Evolutionary conservation across 2,329 filamentous ascomycete genomes (phyloP), one percentile per base, ranked within the genome.

Genomic region (Remersonia thermophila): DNA sequence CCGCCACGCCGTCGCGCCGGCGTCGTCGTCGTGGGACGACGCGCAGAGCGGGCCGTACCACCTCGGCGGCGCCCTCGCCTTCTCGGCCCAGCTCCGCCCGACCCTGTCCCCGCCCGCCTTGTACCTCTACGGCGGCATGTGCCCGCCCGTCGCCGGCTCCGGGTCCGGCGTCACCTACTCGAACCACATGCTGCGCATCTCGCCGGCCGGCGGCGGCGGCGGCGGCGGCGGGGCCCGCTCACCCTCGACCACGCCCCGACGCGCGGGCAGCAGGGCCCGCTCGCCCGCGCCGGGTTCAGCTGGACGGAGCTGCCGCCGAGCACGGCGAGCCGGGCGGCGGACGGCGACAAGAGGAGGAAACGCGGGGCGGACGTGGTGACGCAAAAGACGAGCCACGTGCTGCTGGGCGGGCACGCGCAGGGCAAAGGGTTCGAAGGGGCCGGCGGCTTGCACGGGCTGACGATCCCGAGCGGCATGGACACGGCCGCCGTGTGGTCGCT

Each of bases 81-180:
- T 86, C 54, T 79, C 83, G 14, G 67, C 66, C 23, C 70, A 65
- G 26, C 61, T 73, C 32, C 66, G 65, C 27, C 73, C 69, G 0
- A 54, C 60, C 18, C 61, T 69, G 40, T 67, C 69, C 8, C 59
- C 66, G 30, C 69, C 73, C 0, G 65, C 65, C 9, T 59, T 81
- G 14, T 93, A 86, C 53, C 62, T 79, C 6, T 95, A 93, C 57
- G 89, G 86, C 26, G 89, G 89, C 47, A 93, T 95, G 85, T 96
- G 89, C 51, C 79, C 80, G 3, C 46, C 47, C 3, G 56, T 62
- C 14, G 53, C 58, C 13, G 51, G 60, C 6, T 65, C 65, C 20
- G 47, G 52, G 3, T 69, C 71, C 2, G 56, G 66, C 8, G 84
- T 81, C 9, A 72, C 75, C 28, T 96, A 94, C 56, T 87, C 84